Percentiles rank a stretch among this genome's conserved stretches.
These are phyloP conservation scores for Penicillium samsonianum DNA, from an alignment of 495 filamentous ascomycete genomes.

Conservation along the genomic window DNA sequence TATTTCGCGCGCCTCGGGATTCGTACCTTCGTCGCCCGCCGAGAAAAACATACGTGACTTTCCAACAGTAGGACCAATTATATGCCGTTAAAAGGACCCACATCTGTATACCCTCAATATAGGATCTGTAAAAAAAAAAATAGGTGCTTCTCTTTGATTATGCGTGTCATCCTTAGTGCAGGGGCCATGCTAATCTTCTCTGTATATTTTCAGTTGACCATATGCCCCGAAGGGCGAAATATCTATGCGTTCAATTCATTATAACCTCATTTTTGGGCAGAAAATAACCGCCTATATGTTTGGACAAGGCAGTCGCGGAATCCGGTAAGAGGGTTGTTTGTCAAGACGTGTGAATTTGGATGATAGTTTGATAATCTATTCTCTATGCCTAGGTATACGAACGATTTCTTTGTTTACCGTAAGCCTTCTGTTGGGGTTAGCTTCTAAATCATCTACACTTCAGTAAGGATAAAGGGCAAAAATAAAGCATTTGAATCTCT, in stretches of 20 bases:
- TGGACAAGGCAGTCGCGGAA: background rate
- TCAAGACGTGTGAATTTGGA: background rate
- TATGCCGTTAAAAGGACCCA: background rate
- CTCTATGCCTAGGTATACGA: no score
- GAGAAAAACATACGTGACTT: background rate
- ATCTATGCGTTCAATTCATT: background rate
- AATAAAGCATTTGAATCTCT: background rate
- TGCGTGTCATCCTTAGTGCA: conserved; percentile 99
- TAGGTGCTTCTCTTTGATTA: conserved; percentile 92
- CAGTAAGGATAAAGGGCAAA: no score
- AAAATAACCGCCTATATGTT: background rate
- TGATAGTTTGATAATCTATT: background rate
- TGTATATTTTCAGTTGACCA: conserved; percentile 82
- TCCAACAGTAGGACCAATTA: background rate
- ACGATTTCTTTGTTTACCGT: background rate
- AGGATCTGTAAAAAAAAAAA: conserved; percentile 55
- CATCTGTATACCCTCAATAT: background rate
- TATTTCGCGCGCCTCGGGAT: background rate
- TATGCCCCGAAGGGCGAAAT: conserved; percentile 69
- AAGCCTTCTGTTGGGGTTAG: background rate
- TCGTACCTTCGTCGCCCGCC: background rate
- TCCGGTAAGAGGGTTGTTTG: background rate
- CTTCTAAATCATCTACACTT: no score
- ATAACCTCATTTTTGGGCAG: background rate
- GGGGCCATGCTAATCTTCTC: conserved; percentile 99